phyloP scores from a whole-genome alignment of 352 stramenopile species.

The Pythium volutum region DNA sequence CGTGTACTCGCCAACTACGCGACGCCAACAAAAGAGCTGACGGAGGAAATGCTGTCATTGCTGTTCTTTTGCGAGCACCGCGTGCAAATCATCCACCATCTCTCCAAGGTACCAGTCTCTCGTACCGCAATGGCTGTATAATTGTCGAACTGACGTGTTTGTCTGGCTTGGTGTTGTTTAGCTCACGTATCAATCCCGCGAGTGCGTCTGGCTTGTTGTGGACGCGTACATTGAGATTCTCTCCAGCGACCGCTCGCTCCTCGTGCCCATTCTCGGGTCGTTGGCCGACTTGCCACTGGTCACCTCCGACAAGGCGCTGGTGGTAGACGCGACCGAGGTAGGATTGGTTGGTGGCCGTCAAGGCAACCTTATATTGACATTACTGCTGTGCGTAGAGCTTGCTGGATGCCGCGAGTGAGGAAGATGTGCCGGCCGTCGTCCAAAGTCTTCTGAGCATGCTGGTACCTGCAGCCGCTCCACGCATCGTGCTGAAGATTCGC shows the following conservation, averaged over 20 bases:
- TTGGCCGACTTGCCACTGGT: slow-evolving; percentile 72
- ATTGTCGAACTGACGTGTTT: not conserved
- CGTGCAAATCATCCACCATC: slow-evolving; percentile 75
- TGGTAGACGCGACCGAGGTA: slow-evolving; percentile 67
- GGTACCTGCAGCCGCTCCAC: slow-evolving; percentile 39
- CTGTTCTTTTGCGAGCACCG: slow-evolving; percentile 73
- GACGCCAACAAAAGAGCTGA: slow-evolving; percentile 64
- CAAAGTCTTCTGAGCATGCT: slow-evolving; percentile 77
- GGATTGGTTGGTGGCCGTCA: not conserved
- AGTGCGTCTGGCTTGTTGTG: slow-evolving; percentile 76
- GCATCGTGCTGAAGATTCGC: slow-evolving; percentile 54
- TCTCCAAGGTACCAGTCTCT: slow-evolving; percentile 53
- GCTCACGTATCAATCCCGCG: slow-evolving; percentile 79
- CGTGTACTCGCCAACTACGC: slow-evolving; percentile 76
- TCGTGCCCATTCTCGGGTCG: slow-evolving; percentile 78
- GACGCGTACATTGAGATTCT: slow-evolving; percentile 74
- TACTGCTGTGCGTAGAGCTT: slow-evolving; percentile 32
- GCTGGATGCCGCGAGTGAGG: slow-evolving; percentile 68
- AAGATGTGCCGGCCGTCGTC: slow-evolving; percentile 76
- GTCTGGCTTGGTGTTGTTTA: slow-evolving; percentile 17
- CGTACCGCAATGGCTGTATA: not conserved
- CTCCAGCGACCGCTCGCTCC: slow-evolving; percentile 63
- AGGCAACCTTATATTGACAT: not conserved
- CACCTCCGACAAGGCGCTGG: slow-evolving; percentile 51
- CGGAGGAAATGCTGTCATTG: slow-evolving; percentile 65